phyloP scores from a whole-genome alignment of 2,329 filamentous ascomycete genomes.

The Colletotrichum echinochloae region DNA sequence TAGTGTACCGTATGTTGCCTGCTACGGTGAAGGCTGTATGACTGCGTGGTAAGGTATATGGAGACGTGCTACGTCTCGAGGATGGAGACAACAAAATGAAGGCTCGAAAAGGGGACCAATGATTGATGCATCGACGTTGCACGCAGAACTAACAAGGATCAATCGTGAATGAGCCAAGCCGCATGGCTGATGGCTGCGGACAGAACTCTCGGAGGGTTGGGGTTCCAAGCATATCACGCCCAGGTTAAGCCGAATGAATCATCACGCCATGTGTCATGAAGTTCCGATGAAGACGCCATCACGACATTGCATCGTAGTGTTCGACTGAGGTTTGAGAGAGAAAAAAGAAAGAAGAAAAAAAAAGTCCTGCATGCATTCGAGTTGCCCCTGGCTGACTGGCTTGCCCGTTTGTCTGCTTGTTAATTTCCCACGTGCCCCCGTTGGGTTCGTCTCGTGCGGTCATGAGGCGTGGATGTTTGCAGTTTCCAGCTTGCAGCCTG shows the following conservation, averaged over 20 bases:
- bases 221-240: constrained; percentile 31
- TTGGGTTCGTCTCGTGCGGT: not conserved
- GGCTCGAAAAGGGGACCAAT: constrained; percentile 6
- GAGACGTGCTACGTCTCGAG: not conserved
- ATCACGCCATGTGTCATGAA: constrained; percentile 7
- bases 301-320: not conserved
- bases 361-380: not conserved
- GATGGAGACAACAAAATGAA: constrained; percentile 16
- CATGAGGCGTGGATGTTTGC: constrained; percentile 18
- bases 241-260: constrained; percentile 3
- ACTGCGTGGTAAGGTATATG: too few relatives aligned
- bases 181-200: not conserved
- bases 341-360: too few relatives aligned
- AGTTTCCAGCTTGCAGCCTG: constrained; percentile 31
- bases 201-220: not conserved
- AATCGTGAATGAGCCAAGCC: not conserved
- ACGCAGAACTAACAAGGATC: not conserved
- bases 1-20: not conserved
- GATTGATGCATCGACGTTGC: not conserved
- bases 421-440: constrained; percentile 7
- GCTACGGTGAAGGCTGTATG: too few relatives aligned
- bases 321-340: too few relatives aligned
- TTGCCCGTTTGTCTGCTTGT: not conserved
- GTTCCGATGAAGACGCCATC: not conserved
- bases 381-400: not conserved